Evolutionary conservation across 768 basidiomycete species (phyloP), one percentile per base, ranked within the genome.

Genomic region (Boletus reticulatus): DNA sequence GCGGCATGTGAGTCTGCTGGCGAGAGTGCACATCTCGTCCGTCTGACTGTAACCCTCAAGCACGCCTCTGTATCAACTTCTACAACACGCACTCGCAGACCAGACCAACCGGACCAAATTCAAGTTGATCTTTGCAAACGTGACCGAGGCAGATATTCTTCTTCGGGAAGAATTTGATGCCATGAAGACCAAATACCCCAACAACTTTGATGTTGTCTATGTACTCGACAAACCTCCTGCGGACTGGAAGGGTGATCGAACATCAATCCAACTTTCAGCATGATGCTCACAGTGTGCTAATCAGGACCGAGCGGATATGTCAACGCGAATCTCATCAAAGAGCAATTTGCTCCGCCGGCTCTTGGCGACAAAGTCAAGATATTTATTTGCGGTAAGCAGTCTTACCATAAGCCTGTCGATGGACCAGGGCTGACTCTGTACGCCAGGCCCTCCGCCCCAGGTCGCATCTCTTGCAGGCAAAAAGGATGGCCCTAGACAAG

Each of bases 61-160:
- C 58, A 88, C 92, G 10, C 92, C 92, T 3, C 80, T 94, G 44
- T 93, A 89, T 75, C 92, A 93, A 72, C 75, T 97, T 63, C 67
- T 95, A 43, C 78, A 78, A 43, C 84, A 94, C 68, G 88, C 92
- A 10, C 82, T 87, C 55, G 62, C 84, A 1, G 86, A 92, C 65
- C 79, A 82, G 32, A 62, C 73, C 41, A 97, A 98, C 83, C 92
- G 87, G 77, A 98, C 97, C 57, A 94, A 94, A 65, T 97, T 92
- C 78, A 96, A 87, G 45, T 79, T 98, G 52, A 75, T 99, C 63
- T 98, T 90, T 73, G 87, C 91, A 38, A 98, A 98, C 71, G 81
- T 94, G 38, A 83, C 92, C 14, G 92, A 94, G 68, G 78, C 82
- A 50, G 97, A 99, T 68, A 97, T 99, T 59, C 84, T 95, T 50